Percentiles rank a stretch among this genome's conserved stretches.
Conservation (phyloP, 768 basidiomycete species). For the Auricularia cornea region DNA sequence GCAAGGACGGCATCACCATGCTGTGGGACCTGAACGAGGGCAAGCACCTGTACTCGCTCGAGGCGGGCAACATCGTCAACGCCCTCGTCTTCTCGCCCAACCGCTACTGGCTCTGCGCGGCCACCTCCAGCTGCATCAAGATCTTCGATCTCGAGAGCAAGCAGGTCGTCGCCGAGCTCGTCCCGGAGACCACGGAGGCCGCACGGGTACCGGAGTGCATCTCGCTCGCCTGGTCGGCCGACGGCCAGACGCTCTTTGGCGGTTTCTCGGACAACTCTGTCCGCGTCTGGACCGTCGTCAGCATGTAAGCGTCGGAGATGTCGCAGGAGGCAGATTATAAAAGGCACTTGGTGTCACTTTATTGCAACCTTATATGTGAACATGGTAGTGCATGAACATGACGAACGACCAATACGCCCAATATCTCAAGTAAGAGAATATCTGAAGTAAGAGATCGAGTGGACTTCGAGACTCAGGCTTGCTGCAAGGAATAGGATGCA, state of each 20-base stretch:
- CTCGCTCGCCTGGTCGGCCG: slow-evolving; percentile 96
- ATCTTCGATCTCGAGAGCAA: slow-evolving; percentile 99
- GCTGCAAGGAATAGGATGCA: no score
- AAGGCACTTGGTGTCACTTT: background rate
- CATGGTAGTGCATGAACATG: no score
- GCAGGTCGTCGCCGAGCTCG: slow-evolving; percentile 96
- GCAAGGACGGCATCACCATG: slow-evolving; percentile 99
- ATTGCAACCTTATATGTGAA: background rate
- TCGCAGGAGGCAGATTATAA: background rate
- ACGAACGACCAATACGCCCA: no score
- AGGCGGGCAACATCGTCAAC: slow-evolving; percentile 97
- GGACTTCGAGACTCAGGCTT: no score
- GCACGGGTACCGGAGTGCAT: slow-evolving; percentile 84
- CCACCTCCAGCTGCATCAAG: slow-evolving; percentile 94
- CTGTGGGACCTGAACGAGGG: slow-evolving; percentile 99
- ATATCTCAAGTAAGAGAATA: no score
- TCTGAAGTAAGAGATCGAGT: no score
- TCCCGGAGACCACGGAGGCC: slow-evolving; percentile 76
- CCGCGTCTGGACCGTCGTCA: slow-evolving; percentile 81
- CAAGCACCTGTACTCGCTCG: slow-evolving; percentile 99
- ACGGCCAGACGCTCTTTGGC: slow-evolving; percentile 94
- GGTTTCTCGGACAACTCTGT: slow-evolving; percentile 94
- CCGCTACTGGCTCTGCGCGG: slow-evolving; percentile 99
- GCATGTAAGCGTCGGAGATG: background rate
- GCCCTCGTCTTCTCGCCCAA: slow-evolving; percentile 99